A percentile compares a stretch with the other conserved stretches of the same genome.
phyloP scores from a whole-genome alignment of 2,329 filamentous ascomycete genomes.

The Cordyceps pruinosa region DNA sequence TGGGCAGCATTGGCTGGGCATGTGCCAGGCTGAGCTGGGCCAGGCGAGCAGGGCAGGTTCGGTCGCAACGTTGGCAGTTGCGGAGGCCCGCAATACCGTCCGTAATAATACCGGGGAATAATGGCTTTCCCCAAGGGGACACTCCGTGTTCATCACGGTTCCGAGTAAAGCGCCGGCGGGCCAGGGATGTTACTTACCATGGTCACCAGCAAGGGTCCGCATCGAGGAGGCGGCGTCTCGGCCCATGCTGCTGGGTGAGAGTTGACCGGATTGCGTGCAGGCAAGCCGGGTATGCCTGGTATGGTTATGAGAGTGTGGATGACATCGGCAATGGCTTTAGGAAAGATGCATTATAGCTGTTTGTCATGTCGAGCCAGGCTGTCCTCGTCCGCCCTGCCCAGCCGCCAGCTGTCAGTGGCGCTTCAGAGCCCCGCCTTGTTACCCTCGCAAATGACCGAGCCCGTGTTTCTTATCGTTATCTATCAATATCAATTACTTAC shows the following conservation, averaged over 20 bases:
- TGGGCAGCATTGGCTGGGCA: no score
- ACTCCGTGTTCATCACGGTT: conserved; percentile 2
- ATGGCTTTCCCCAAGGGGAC: conserved; percentile 2
- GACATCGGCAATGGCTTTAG: not conserved
- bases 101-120: not conserved
- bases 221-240: not conserved
- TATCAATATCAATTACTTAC: no score
- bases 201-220: not conserved
- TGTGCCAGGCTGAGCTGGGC: not conserved
- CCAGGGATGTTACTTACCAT: conserved; percentile 6
- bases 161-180: conserved; percentile 3
- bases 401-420: not conserved
- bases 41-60: conserved; percentile 1
- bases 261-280: no score
- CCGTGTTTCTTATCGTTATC: conserved; percentile 4
- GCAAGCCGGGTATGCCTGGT: no score
- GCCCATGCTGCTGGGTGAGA: not conserved
- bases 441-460: not conserved
- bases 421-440: not conserved
- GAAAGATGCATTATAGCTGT: no score
- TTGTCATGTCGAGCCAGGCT: not conserved
- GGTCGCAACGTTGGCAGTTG: not conserved
- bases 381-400: not conserved
- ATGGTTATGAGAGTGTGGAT: no score
- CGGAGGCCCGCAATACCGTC: not conserved